Base-by-base conservation (phyloP, 208 protist genomes). In the Novymonas esmeraldas region DNA sequence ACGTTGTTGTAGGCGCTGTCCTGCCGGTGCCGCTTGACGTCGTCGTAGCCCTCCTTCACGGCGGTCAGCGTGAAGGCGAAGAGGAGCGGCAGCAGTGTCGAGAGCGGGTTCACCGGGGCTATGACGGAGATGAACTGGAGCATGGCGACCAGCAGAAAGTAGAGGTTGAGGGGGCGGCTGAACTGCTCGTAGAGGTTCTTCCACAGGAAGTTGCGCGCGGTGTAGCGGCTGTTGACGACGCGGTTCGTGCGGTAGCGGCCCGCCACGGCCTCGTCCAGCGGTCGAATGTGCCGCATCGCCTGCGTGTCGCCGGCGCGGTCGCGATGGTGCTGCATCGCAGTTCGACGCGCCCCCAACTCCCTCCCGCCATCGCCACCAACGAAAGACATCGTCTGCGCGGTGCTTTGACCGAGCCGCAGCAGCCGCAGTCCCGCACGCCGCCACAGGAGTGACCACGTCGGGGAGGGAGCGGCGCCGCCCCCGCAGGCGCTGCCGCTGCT, bases 101-200 rank as follows among this genome's bases (percentile, higher is more conserved):
- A 96, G 13, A 97, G 78, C 29, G 93, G 92, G 80, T 92, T 98
- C 4, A 98, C 94, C 0, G 97, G 97, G 5, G 94, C 96, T 71
- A 97, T 93, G 38, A 90, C 68, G 26, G 87, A 87, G 31, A 97
- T 89, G 60, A 98, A 93, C 79, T 99, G 95, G 6, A 99, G 72
- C 31, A 84, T 65, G 9, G 88, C 78, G 10, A 99, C 96, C 5
- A 98, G 62, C 24, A 99, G 70, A 83, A 99, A 99, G 74, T 99
- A 99, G 39, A 97, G 82, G 76, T 99, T 99, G 29, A 98, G 82
- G 10, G 95, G 85, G 7, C 94, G 79, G 2, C 79, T 61, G 63
- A 99, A 99, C 84, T 99, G 98, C 73, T 98, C 97, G 59, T 90
- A 98, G 9, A 99, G 71, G 49, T 98, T 99, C 46, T 95, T 87